A percentile compares a stretch with the other conserved stretches of the same genome.
These are phyloP conservation scores for Actinomucor elegans DNA, from an alignment of 371 early-diverging fungal genomes.

Conservation along the genomic window DNA sequence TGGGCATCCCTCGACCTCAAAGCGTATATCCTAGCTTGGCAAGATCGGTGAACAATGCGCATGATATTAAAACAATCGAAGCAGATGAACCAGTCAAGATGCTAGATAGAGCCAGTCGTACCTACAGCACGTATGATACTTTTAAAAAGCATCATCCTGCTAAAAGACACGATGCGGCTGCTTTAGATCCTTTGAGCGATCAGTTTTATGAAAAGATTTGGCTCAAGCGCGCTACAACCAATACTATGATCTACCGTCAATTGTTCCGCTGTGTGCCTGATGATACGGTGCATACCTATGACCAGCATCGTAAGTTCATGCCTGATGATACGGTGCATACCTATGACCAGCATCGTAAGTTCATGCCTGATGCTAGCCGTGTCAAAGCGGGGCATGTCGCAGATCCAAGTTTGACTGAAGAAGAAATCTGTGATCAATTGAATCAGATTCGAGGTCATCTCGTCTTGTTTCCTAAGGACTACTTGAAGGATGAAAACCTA, in stretches of 20 bases:
- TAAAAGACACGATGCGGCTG: constrained; percentile 42
- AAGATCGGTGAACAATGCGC: constrained; percentile 21
- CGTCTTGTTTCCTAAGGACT: constrained; percentile 77
- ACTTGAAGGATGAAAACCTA: constrained; percentile 72
- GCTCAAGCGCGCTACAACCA: constrained; percentile 63
- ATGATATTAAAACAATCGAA: constrained; percentile 32
- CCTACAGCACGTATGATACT: constrained; percentile 39
- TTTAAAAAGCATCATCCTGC: constrained; percentile 19
- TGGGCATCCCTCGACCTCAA: constrained; percentile 8
- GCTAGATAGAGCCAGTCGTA: constrained; percentile 38
- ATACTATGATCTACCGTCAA: constrained; percentile 73
- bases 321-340: constrained; percentile 74
- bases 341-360: constrained; percentile 60
- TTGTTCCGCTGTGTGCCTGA: constrained; percentile 90
- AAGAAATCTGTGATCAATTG: constrained; percentile 43
- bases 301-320: constrained; percentile 59
- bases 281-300: constrained; percentile 65
- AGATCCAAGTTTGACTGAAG: constrained; percentile 35
- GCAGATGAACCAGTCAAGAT: constrained; percentile 38
- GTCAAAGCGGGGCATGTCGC: constrained; percentile 60
- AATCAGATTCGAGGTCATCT: constrained; percentile 58
- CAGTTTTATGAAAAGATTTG: constrained; percentile 64
- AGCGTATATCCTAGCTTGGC: constrained; percentile 28
- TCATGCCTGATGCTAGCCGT: constrained; percentile 51
- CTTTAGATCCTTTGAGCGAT: constrained; percentile 76